phyloP scores from a whole-genome alignment of 2,329 filamentous ascomycete species.

The Aspergillus proliferans region DNA sequence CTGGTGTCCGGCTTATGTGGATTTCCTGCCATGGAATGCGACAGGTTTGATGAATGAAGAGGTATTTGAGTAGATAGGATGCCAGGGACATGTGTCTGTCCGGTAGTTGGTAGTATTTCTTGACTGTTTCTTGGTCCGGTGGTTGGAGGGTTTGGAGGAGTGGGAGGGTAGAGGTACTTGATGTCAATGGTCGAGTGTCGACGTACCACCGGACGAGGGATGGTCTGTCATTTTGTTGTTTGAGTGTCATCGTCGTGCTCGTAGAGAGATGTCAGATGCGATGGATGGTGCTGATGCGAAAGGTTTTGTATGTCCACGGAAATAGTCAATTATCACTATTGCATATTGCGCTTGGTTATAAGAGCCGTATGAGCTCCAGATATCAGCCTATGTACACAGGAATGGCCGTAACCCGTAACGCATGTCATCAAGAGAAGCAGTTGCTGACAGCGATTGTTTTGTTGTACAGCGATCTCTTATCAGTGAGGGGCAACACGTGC shows the following conservation, averaged over 20 bases:
- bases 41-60: constrained; percentile 52
- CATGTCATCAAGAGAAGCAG: neutral
- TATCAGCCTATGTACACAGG: neutral
- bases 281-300: neutral
- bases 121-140: constrained; percentile 46
- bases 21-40: constrained; percentile 54
- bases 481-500: constrained; percentile 16
- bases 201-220: constrained; percentile 39
- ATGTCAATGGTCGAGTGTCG: constrained; percentile 33
- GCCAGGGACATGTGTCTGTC: constrained; percentile 57
- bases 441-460: neutral
- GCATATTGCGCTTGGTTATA: neutral
- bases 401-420: neutral
- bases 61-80: constrained; percentile 56
- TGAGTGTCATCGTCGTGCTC: neutral
- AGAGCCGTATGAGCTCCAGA: neutral
- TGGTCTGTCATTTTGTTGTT: neutral
- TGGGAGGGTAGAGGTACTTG: constrained; percentile 27
- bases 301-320: neutral
- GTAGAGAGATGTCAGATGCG: neutral
- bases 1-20: constrained; percentile 45
- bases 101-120: constrained; percentile 46
- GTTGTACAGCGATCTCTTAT: constrained; percentile 1
- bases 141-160: constrained; percentile 35
- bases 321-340: neutral